Evolutionary conservation across 148 eudicot genomes (phyloP), one percentile per base, ranked within the genome.

Genomic region (Rheum nobile): DNA sequence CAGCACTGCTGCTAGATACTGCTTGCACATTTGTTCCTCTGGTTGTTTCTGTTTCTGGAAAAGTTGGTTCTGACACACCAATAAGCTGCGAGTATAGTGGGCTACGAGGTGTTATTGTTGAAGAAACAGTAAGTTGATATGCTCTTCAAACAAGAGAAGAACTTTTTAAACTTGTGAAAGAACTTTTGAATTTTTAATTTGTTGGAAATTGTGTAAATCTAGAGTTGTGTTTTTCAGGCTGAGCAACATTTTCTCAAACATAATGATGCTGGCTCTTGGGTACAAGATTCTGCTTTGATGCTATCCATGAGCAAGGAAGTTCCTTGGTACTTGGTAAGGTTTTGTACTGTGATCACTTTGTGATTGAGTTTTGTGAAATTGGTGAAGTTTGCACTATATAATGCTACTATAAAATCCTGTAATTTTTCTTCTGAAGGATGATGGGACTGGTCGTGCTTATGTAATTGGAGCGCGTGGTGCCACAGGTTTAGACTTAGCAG

Each of bases 201-300:
- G 38, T 34, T 34, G 39, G 39, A 22, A n/a, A 16, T 65, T 65
- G 31, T 31, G 38, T 37, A 32, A 65, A 41, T 65, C 39, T 31
- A 16, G 11, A 31, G 10, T 0, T 19, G 74, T 68, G 24, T 34
- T 67, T 22, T 78, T 22, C 80, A 96, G 99, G 92, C 92, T 26
- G 99, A 96, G 81, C 97, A 92, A 80, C 96, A 96, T 84, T 92
- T 92, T 79, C 74, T 96, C 76, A 96, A 92, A 75, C 96, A 92
- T 84, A 96, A 92, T 78, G 99, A 96, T 80, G 96, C 97, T 46
- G 99, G 99, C 80, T 92, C 97, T 22, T 96, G 99, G 99, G 87
- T 92, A 78, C 97, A 92, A 78, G 99, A 96, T 86, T 96, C 97
- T 42, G 96, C 97, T 42, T 72, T 90, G 77, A 86, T 96, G 94